Percentiles rank a stretch among this genome's conserved stretches.
Conservation (phyloP, 2,329 filamentous ascomycete species). For the Aspergillus vadensis region DNA sequence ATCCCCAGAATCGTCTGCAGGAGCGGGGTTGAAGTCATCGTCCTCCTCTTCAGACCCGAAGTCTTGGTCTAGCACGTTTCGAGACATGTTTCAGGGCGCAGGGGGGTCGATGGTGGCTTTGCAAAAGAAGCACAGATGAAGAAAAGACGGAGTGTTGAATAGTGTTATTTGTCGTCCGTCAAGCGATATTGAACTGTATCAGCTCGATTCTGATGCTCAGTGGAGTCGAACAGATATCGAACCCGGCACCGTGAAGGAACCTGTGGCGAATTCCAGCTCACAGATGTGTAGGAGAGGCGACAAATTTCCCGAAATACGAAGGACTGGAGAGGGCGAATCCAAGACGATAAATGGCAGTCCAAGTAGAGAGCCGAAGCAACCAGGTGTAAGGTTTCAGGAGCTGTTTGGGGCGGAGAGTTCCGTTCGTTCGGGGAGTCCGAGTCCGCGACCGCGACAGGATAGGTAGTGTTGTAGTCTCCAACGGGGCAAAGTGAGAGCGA, state of each 20-base stretch:
- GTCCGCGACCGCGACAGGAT: constrained; percentile 21
- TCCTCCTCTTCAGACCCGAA: constrained; percentile 70
- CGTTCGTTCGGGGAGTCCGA: constrained; percentile 24
- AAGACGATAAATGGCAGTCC: neutral
- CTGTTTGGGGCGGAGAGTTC: constrained; percentile 7
- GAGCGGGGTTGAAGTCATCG: constrained; percentile 84
- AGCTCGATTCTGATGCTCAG: neutral
- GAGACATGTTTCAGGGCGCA: constrained; percentile 34
- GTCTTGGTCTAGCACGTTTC: constrained; percentile 53
- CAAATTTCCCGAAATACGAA: neutral
- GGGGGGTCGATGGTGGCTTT: neutral
- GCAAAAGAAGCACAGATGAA: neutral
- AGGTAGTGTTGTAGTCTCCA: constrained; percentile 3
- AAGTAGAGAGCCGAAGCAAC: neutral
- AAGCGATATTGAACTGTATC: neutral
- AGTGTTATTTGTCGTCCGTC: neutral
- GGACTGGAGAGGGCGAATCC: neutral
- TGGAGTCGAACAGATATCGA: neutral
- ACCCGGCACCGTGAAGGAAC: neutral
- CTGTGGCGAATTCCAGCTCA: neutral
- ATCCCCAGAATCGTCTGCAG: constrained; percentile 72
- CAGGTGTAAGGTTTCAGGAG: neutral
- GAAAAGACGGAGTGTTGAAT: neutral
- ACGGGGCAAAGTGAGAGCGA: neutral
- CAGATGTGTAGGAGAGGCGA: neutral